Conservation (phyloP, 2,329 filamentous ascomycete genomes). For the Neoscytalidium dimidiatum region DNA sequence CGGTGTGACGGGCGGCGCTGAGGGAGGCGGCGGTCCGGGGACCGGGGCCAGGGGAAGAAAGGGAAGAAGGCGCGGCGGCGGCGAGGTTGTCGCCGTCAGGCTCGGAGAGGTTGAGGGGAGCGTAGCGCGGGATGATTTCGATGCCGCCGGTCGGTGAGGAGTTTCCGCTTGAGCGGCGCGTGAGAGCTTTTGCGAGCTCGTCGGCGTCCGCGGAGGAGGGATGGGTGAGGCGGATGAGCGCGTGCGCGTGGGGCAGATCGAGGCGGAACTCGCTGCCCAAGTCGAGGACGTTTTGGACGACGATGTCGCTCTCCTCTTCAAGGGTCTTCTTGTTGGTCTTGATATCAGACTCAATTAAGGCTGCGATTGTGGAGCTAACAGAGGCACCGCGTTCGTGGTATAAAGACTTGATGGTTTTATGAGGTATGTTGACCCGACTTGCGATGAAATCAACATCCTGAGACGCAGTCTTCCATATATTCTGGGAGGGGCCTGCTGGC, state of each 20-base stretch:
- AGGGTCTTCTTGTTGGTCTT: slow-evolving; percentile 22
- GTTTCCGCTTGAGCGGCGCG: slow-evolving; percentile 34
- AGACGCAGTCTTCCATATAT: slow-evolving; percentile 60
- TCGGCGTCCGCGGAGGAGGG: slow-evolving; percentile 60
- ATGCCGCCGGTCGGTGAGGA: slow-evolving; percentile 41
- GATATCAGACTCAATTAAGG: slow-evolving; percentile 53
- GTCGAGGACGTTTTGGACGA: slow-evolving; percentile 53
- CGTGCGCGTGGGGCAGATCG: slow-evolving; percentile 49
- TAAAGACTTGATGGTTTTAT: slow-evolving; percentile 53
- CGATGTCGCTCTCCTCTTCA: slow-evolving; percentile 41
- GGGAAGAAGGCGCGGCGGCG: slow-evolving; percentile 28
- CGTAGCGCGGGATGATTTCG: slow-evolving; percentile 51
- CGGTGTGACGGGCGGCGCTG: slow-evolving; percentile 49
- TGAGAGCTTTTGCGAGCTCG: slow-evolving; percentile 60
- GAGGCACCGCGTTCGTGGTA: slow-evolving; percentile 63
- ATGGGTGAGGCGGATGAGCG: slow-evolving; percentile 58
- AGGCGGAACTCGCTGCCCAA: slow-evolving; percentile 58
- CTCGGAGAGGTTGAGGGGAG: slow-evolving; percentile 41
- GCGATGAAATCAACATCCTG: slow-evolving; percentile 64
- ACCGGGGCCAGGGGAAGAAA: slow-evolving; percentile 28
- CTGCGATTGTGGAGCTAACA: slow-evolving; percentile 55
- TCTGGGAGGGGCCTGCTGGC: slow-evolving; percentile 33
- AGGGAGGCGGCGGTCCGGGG: slow-evolving; percentile 46
- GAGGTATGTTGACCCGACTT: slow-evolving; percentile 50
- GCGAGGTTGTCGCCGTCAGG: slow-evolving; percentile 25